A percentile compares a stretch with the other conserved stretches of the same genome.
Conservation (phyloP, 75 land plant species). For the Sequoiadendron giganteum region DNA sequence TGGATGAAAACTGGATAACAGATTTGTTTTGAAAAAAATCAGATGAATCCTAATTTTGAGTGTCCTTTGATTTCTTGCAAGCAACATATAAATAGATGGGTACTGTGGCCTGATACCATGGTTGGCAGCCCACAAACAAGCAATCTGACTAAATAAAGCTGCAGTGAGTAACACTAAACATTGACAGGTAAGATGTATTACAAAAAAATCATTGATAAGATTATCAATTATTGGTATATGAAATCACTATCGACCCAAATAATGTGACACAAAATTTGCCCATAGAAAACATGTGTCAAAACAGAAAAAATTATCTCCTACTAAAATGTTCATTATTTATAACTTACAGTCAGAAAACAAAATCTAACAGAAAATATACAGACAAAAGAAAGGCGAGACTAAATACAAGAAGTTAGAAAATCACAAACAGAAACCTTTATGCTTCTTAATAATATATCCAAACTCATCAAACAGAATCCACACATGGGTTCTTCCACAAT, state of each 20-base stretch:
- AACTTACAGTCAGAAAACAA: not conserved
- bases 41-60: not conserved
- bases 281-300: not conserved
- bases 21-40: not conserved
- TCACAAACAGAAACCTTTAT: not conserved
- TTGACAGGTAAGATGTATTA: not conserved
- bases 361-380: not conserved
- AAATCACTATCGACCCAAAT: not conserved
- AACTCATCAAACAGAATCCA: not conserved
- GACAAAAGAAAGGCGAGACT: not conserved
- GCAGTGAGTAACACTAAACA: not conserved
- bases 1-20: not conserved
- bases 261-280: not conserved
- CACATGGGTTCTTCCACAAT: not conserved
- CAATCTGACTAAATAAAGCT: not conserved
- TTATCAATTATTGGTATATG: not conserved
- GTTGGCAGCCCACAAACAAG: not conserved
- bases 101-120: not conserved
- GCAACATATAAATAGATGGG: not conserved
- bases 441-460: not conserved
- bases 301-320: not conserved
- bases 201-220: not conserved
- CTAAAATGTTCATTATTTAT: not conserved
- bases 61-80: not conserved
- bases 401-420: not conserved